phyloP scores from a whole-genome alignment of 169 alveolate genomes.

The Eimeria falciformis region DNA sequence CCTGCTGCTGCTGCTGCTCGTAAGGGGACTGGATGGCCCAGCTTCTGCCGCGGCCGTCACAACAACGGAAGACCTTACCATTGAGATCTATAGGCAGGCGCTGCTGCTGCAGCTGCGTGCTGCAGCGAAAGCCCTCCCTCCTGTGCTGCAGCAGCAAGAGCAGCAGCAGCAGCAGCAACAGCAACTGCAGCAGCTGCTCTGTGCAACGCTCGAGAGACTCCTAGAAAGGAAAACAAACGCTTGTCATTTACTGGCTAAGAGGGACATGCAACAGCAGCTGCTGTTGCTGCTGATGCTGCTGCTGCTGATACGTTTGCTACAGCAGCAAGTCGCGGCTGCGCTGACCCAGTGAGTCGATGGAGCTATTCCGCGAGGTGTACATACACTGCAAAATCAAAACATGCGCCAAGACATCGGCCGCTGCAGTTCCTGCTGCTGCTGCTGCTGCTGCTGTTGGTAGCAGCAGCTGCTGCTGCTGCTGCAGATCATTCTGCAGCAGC shows the following conservation, averaged over 20 bases:
- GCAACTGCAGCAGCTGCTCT: conserved; percentile 3
- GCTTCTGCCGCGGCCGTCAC: neutral
- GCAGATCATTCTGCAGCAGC: neutral
- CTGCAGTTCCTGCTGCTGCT: neutral
- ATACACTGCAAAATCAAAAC: conserved; percentile 4
- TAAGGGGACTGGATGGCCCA: neutral
- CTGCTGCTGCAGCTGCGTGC: neutral
- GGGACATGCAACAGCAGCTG: conserved; percentile 34
- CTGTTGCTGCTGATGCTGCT: conserved; percentile 18
- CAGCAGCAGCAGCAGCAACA: conserved; percentile 11
- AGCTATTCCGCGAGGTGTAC: neutral
- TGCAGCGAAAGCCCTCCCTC: neutral
- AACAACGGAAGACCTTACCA: neutral
- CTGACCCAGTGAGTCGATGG: neutral
- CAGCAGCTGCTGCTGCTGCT: conserved; percentile 36
- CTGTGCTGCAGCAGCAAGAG: neutral
- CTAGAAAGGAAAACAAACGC: neutral
- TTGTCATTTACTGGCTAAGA: neutral
- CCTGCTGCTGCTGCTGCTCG: conserved; percentile 20
- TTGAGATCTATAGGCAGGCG: neutral
- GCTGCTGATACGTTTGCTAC: neutral
- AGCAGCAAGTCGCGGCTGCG: neutral
- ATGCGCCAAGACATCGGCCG: conserved; percentile 8
- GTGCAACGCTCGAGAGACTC: neutral
- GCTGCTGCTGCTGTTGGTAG: neutral